Conservation (phyloP, 805 yeast genomes). For the Yueomyces sinensis region DNA sequence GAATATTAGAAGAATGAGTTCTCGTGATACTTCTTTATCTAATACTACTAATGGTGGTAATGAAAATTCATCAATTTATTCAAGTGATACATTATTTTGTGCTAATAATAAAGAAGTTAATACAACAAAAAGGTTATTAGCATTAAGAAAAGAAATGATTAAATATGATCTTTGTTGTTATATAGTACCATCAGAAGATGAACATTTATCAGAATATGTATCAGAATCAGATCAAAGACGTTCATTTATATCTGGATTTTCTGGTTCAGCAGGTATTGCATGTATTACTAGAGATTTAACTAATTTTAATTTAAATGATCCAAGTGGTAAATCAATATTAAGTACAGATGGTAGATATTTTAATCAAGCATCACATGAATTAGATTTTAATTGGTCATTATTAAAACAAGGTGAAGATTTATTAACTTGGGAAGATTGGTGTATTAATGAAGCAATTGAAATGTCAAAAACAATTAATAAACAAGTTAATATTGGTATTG, state of each 20-base stretch:
- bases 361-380: conserved; percentile 74
- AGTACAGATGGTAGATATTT: conserved; percentile 95
- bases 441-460: conserved; percentile 39
- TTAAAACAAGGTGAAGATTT: conserved; percentile 72
- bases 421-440: conserved; percentile 74
- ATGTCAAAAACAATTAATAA: conserved; percentile 26
- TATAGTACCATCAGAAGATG: conserved; percentile 75
- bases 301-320: conserved; percentile 26
- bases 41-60: conserved; percentile 8
- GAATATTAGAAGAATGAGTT: conserved; percentile 21
- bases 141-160: conserved; percentile 52
- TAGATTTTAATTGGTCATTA: conserved; percentile 67
- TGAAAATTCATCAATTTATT: conserved; percentile 23
- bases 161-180: conserved; percentile 55
- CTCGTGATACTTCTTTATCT: conserved; percentile 9
- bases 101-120: conserved; percentile 31
- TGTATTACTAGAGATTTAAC: conserved; percentile 44
- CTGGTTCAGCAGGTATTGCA: conserved; percentile 88
- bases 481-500: conserved; percentile 59
- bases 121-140: conserved; percentile 42
- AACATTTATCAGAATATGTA: conserved; percentile 84
- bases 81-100: conserved; percentile 28
- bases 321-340: conserved; percentile 58
- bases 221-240: conserved; percentile 71
- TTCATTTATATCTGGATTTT: conserved; percentile 70